Evolutionary conservation across 2,329 filamentous ascomycete genomes (phyloP), one percentile per base, ranked within the genome.

Genomic region (Cadophora sp.): DNA sequence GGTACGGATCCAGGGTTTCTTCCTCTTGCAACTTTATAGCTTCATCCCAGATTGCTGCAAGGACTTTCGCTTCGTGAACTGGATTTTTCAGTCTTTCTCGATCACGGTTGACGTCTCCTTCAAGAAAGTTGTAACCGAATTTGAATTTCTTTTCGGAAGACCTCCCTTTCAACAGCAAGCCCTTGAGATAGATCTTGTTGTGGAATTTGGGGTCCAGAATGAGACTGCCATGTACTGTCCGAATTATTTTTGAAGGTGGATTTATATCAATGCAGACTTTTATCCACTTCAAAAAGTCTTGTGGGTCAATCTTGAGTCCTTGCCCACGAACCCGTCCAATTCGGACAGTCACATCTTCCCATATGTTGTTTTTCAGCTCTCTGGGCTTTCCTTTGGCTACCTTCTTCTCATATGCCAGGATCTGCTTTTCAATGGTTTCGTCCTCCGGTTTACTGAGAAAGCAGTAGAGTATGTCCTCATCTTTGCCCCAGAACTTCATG

Each of bases 311-410:
- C n/a, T n/a, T n/a, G n/a, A n/a, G n/a, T n/a, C n/a, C n/a, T n/a
- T n/a, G n/a, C n/a, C n/a, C n/a, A n/a, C n/a, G n/a, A n/a, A n/a
- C n/a, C n/a, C n/a, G n/a, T n/a, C n/a, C n/a, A n/a, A n/a, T n/a
- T n/a, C n/a, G n/a, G n/a, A 73, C 71, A 1, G 66, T 64, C 1
- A 73, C 65, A 66, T 73, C 72, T 63, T 71, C 63, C 61, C 67
- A 71, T 5, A 68, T 69, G 47, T 68, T 69, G 0, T 13, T 24
- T 13, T 33, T 41, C 3, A 66, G 27, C n/a, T 66, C 56, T 39
- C 68, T 66, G n/a, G 65, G 58, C 1, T 4, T 16, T 2, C 62
- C 51, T 4, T n/a, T n/a, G n/a, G n/a, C n/a, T n/a, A n/a, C n/a
- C n/a, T n/a, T n/a, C n/a, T n/a, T n/a, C n/a, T n/a, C n/a, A n/a